Evolutionary conservation across 129 eudicot species (phyloP).

Genomic region (Oenanthe sinensis): DNA sequence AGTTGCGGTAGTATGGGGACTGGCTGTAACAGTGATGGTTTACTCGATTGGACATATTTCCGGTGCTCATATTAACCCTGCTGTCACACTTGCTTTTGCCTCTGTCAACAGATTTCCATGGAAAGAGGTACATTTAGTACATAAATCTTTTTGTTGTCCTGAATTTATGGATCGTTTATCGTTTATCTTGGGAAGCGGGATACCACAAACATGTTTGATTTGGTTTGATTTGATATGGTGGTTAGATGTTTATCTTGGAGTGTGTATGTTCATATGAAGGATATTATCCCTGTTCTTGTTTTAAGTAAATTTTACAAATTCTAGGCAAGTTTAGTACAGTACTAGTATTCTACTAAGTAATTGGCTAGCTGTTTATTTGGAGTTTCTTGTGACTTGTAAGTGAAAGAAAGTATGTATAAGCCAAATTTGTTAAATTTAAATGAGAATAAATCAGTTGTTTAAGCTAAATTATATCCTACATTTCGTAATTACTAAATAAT

Average conservation of each 20-base stretch:
- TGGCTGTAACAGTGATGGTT: constrained; percentile 23
- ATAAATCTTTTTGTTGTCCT: background rate
- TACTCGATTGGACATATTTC: constrained; percentile 22
- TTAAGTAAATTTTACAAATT: background rate
- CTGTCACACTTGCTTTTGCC: constrained; percentile 27
- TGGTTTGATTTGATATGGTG: background rate
- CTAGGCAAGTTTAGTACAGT: background rate
- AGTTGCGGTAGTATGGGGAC: constrained; percentile 19
- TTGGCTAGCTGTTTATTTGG: background rate
- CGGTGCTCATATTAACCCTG: constrained; percentile 23
- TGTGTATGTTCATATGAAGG: background rate
- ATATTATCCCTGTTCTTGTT: background rate
- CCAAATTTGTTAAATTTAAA: background rate
- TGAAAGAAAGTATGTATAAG: no score
- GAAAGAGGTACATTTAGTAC: constrained; percentile 10
- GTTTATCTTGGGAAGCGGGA: background rate
- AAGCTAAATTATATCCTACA: background rate
- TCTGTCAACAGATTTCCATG: constrained; percentile 13
- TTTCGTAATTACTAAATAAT: background rate
- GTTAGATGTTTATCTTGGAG: background rate
- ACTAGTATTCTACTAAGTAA: background rate
- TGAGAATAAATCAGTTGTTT: background rate
- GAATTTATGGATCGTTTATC: background rate
- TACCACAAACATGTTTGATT: background rate
- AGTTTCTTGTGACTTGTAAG: background rate